Evolutionary conservation across 2,329 filamentous ascomycete species (phyloP).

Genomic region (Escovopsis sp.): DNA sequence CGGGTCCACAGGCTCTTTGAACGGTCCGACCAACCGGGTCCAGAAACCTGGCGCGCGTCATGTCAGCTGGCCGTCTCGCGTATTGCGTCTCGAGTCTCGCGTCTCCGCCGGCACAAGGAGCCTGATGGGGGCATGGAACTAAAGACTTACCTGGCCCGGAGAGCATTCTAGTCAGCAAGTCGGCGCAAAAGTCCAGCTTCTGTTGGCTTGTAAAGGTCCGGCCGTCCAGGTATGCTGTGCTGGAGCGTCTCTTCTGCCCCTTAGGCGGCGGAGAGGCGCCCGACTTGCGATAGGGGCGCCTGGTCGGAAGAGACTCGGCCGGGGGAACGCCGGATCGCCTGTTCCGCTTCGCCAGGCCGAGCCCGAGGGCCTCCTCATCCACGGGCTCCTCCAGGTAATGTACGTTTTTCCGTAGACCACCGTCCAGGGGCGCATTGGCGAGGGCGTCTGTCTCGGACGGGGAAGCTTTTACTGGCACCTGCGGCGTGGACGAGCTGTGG

Average conservation of each 20-base stretch:
- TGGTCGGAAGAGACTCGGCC: neutral
- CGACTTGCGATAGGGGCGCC: conserved; percentile 11
- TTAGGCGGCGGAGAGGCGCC: conserved; percentile 19
- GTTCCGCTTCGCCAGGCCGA: conserved; percentile 22
- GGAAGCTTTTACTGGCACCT: conserved; percentile 1
- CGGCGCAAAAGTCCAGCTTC: conserved; percentile 44
- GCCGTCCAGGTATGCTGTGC: conserved; percentile 17
- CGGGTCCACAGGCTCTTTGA: conserved; percentile 45
- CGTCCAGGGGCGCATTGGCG: neutral
- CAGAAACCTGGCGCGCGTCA: conserved; percentile 32
- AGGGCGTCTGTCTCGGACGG: neutral
- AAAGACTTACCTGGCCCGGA: conserved; percentile 39
- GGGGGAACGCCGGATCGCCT: conserved; percentile 20
- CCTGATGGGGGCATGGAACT: neutral
- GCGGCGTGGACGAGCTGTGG: conserved; percentile 6
- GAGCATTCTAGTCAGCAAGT: conserved; percentile 44
- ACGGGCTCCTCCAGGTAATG: conserved; percentile 32
- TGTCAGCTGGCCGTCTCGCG: neutral
- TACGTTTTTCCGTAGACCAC: conserved; percentile 28
- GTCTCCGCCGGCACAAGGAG: neutral
- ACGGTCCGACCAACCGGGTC: conserved; percentile 50
- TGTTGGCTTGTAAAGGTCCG: conserved; percentile 21
- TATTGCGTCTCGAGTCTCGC: neutral
- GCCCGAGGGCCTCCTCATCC: conserved; percentile 22
- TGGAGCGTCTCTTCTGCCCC: conserved; percentile 21